These are phyloP conservation scores for Ophiostoma triangulosporum DNA, from an alignment of 2,329 filamentous ascomycete species.

Conservation along the genomic window DNA sequence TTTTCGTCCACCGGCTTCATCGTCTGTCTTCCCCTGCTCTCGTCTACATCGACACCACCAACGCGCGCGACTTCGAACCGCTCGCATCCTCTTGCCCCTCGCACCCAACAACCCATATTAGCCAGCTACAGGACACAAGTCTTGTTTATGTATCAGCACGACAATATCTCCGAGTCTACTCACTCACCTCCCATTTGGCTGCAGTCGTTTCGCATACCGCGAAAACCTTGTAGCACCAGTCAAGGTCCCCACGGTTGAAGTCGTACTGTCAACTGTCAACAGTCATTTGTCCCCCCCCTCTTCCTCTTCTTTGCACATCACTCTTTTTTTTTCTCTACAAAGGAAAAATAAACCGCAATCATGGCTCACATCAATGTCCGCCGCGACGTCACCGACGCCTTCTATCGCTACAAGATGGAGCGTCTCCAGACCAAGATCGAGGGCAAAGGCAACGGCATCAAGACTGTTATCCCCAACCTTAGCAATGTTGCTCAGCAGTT, in stretches of 20 bases:
- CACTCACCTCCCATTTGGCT: conserved; percentile 88
- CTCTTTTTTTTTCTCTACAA: not conserved
- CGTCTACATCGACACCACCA: not conserved
- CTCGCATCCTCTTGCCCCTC: not conserved
- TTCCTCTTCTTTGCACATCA: too few species aligned
- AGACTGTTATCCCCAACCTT: conserved; percentile 93
- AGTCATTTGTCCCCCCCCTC: too few species aligned
- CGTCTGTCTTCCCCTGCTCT: too few species aligned
- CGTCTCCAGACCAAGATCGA: conserved; percentile 97
- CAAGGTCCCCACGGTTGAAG: conserved; percentile 86
- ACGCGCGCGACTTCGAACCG: not conserved
- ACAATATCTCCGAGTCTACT: conserved; percentile 79
- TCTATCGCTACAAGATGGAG: conserved; percentile 99
- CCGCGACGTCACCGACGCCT: conserved; percentile 93
- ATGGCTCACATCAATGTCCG: conserved; percentile 99
- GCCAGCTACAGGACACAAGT: conserved; percentile 26
- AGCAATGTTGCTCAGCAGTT: conserved; percentile 86
- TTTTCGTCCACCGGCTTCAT: too few species aligned
- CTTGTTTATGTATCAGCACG: conserved; percentile 98
- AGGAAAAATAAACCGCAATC: conserved; percentile 35
- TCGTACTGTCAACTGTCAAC: too few species aligned
- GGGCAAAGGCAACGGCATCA: conserved; percentile 99
- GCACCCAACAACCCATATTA: not conserved
- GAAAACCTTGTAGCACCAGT: conserved; percentile 83
- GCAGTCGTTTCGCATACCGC: conserved; percentile 92